Evolutionary conservation across 2,329 filamentous ascomycete species (phyloP).

Genomic region (Ceratocystis diversiconidia): DNA sequence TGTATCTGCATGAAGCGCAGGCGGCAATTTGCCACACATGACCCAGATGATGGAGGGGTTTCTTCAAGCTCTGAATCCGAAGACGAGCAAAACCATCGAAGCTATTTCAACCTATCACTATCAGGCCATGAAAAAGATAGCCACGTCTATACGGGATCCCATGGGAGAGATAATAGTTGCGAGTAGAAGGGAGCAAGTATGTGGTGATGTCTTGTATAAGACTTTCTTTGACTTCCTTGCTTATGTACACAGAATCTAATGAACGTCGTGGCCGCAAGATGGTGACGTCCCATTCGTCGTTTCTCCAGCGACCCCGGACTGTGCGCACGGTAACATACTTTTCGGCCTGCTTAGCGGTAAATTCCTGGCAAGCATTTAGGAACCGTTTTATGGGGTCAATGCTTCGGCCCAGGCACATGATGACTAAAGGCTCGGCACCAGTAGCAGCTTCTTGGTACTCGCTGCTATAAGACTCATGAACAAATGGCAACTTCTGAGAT

Average conservation of each 20-base stretch:
- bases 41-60: neutral
- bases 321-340: constrained; percentile 27
- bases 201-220: constrained; percentile 63
- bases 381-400: constrained; percentile 24
- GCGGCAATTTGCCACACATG: constrained; percentile 11
- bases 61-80: constrained; percentile 16
- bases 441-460: constrained; percentile 26
- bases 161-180: constrained; percentile 58
- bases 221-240: constrained; percentile 48
- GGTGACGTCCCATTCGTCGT: constrained; percentile 26
- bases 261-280: constrained; percentile 48
- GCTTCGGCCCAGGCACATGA: constrained; percentile 29
- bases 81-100: constrained; percentile 32
- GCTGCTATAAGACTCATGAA: constrained; percentile 13
- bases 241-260: constrained; percentile 63
- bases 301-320: constrained; percentile 21
- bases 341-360: constrained; percentile 26
- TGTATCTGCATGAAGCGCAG: constrained; percentile 20
- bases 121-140: constrained; percentile 65
- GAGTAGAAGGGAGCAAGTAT: constrained; percentile 56
- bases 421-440: constrained; percentile 28
- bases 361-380: constrained; percentile 23
- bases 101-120: constrained; percentile 33
- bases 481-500: constrained; percentile 20
- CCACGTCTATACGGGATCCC: constrained; percentile 65